Base-by-base conservation (phyloP, 1,139 yeast genomes). In the Yamadazyma taylorii region DNA sequence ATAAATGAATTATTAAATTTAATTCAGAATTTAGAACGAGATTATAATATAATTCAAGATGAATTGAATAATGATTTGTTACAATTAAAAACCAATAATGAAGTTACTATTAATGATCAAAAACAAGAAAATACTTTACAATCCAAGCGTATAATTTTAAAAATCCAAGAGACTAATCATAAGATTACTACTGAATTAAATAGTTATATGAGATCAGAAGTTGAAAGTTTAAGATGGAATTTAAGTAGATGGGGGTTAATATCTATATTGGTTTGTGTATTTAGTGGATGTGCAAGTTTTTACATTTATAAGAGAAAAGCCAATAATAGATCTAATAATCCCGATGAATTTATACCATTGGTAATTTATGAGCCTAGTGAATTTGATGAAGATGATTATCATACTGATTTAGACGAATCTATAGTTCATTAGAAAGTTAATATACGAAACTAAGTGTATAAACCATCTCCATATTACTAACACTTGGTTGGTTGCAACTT, bases 211-310 rank as follows among this genome's bases (percentile, higher is more conserved):
- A 79, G 88, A 55, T 82, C 92, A 0, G 95, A 88, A 42, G 85
- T 89, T 43, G 98, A 92, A 60, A 79, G 83, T 43, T 71, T 90
- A 45, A 71, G 97, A 52, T 92, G 98, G 98, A 90, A 88, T 57
- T 79, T 92, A 32, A 89, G 97, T 4, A 72, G 97, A 41, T 79
- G 95, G 61, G 97, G 97, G 22, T 65, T 85, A 24, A 65, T 82
- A 24, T 81, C 87, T 5, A 80, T 85, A 30, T 53, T 71, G 35
- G 56, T 66, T 2, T 59, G 67, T 16, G 65, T 71, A 3, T 69
- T 70, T 37, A 58, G 69, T 16, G 73, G 69, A 7, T 67, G 73
- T 45, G 58, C 69, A n/a, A 55, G 62, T n/a, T 69, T 67, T 46
- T 69, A 67, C 45, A 53, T 63, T n/a, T 61, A 60, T 40, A 63